phyloP scores from a whole-genome alignment of 306 rosid genomes.

The Vigna hirtella region DNA sequence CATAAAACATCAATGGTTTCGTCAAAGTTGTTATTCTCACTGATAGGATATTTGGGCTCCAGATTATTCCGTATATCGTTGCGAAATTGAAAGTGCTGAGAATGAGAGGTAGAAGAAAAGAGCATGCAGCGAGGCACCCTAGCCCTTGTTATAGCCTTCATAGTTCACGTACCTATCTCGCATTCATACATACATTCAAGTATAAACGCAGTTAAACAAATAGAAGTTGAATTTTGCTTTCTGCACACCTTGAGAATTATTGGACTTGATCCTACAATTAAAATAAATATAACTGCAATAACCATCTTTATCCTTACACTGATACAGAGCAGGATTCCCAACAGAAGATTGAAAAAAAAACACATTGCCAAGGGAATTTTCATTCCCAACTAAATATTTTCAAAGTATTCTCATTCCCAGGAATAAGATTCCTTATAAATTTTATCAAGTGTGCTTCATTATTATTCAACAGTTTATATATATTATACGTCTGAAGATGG shows the following conservation, averaged over 20 bases:
- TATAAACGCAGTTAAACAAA: too few relatives aligned
- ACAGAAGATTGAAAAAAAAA: too few relatives aligned
- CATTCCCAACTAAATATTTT: neutral
- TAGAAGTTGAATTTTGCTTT: too few relatives aligned
- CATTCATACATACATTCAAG: too few relatives aligned
- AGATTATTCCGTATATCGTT: neutral
- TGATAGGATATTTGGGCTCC: neutral
- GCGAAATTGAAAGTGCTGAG: neutral
- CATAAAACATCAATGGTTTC: constrained; percentile 13
- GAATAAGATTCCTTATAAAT: too few relatives aligned
- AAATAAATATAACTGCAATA: neutral
- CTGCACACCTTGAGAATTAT: neutral
- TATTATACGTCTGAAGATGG: neutral
- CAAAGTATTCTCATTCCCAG: neutral
- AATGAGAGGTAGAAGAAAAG: neutral
- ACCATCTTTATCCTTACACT: neutral
- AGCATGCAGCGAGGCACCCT: neutral
- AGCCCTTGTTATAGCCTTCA: neutral
- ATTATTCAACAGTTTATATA: neutral
- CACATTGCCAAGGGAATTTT: neutral
- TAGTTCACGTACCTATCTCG: neutral
- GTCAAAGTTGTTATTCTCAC: neutral
- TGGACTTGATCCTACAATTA: neutral
- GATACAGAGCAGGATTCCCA: neutral
- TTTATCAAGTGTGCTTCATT: too few relatives aligned